Conservation (phyloP, 805 yeast genomes). For the Lipomyces mesembrius region DNA sequence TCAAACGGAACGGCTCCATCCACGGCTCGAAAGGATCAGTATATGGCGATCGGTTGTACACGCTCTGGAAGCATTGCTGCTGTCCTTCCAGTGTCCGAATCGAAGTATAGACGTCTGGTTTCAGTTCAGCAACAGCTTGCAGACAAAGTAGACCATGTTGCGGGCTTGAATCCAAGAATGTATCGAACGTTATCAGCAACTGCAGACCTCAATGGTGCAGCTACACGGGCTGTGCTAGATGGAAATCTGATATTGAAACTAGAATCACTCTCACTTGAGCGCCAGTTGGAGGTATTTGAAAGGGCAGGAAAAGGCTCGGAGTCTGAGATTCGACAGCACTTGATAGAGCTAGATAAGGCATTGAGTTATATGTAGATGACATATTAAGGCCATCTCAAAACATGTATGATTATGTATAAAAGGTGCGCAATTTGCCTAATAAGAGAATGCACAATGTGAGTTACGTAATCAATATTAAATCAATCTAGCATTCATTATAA, state of each 20-base stretch:
- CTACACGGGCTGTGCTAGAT: constrained; percentile 31
- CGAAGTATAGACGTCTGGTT: constrained; percentile 76
- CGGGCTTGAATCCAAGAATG: constrained; percentile 76
- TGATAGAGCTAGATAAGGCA: constrained; percentile 35
- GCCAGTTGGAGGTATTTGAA: constrained; percentile 30
- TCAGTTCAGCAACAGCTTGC: constrained; percentile 84
- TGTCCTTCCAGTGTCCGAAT: constrained; percentile 75
- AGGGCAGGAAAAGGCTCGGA: constrained; percentile 34
- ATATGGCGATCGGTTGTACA: constrained; percentile 69
- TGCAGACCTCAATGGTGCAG: constrained; percentile 19
- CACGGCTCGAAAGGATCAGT: constrained; percentile 40
- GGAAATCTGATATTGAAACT: constrained; percentile 28
- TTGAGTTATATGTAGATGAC: constrained; percentile 27
- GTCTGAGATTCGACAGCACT: constrained; percentile 30
- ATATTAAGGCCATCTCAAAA: background rate
- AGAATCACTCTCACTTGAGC: constrained; percentile 22
- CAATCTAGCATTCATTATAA: background rate
- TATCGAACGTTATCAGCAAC: constrained; percentile 29
- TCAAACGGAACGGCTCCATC: constrained; percentile 2
- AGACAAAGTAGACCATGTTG: constrained; percentile 72
- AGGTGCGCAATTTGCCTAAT: background rate
- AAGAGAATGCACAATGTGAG: background rate
- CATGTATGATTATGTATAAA: background rate
- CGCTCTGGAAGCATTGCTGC: constrained; percentile 79
- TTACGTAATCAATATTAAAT: background rate